phyloP scores from a whole-genome alignment of 1,284 basidiomycete species.

The Fomitopsis palustris region DNA sequence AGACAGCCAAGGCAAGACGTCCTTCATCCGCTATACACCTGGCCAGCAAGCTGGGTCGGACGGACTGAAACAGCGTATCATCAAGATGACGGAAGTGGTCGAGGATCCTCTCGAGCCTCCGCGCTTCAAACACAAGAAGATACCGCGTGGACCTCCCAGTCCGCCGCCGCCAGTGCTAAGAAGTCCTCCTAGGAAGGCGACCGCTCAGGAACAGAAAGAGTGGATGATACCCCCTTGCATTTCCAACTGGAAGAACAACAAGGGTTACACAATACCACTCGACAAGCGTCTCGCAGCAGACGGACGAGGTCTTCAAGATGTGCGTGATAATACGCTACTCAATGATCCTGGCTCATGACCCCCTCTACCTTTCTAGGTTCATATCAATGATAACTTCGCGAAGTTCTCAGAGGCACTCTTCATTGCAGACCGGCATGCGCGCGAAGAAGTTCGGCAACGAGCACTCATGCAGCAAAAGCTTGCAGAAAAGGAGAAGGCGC shows the following conservation, averaged over 20 bases:
- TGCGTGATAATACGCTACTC: slow-evolving; percentile 39
- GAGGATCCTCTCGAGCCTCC: slow-evolving; percentile 98
- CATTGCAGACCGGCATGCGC: slow-evolving; percentile 95
- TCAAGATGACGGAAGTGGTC: slow-evolving; percentile 97
- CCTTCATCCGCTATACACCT: slow-evolving; percentile 96
- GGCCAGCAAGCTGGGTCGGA: slow-evolving; percentile 74
- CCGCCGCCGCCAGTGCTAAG: slow-evolving; percentile 97
- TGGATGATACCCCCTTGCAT: slow-evolving; percentile 99
- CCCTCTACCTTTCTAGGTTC: slow-evolving; percentile 50
- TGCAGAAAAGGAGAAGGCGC: slow-evolving; percentile 96
- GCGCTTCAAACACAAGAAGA: slow-evolving; percentile 98
- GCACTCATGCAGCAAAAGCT: slow-evolving; percentile 98
- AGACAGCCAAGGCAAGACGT: slow-evolving; percentile 73
- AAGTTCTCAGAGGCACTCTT: slow-evolving; percentile 97
- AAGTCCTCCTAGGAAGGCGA: slow-evolving; percentile 94
- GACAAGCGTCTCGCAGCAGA: slow-evolving; percentile 99
- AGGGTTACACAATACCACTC: slow-evolving; percentile 98
- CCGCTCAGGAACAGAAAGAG: slow-evolving; percentile 96
- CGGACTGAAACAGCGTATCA: slow-evolving; percentile 89
- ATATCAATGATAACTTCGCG: slow-evolving; percentile 99
- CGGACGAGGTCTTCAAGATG: slow-evolving; percentile 95
- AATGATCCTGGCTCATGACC: neutral
- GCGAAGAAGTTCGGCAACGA: slow-evolving; percentile 96
- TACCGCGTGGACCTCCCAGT: slow-evolving; percentile 91
- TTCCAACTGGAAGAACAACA: slow-evolving; percentile 99